These are phyloP conservation scores for Boletus reticuloceps DNA, from an alignment of 768 basidiomycete genomes.

Conservation along the genomic window DNA sequence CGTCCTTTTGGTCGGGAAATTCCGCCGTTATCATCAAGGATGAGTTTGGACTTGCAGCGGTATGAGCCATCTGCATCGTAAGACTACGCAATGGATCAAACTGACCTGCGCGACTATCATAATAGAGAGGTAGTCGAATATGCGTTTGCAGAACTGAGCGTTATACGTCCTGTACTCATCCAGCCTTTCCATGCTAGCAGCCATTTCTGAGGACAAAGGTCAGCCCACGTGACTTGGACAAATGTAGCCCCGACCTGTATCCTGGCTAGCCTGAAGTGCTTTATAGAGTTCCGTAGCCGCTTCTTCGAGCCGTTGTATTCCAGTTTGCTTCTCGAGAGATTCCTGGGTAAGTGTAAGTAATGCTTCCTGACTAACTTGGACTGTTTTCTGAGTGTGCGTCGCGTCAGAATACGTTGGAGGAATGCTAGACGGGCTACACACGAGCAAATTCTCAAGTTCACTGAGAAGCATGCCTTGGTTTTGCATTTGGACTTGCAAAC, in stretches of 20 bases:
- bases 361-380: constrained; percentile 82
- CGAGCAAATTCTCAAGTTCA: constrained; percentile 87
- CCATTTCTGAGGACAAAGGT: constrained; percentile 66
- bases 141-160: constrained; percentile 87
- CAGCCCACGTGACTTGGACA: neutral
- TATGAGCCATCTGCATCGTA: constrained; percentile 4
- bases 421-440: constrained; percentile 30
- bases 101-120: constrained; percentile 88
- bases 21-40: constrained; percentile 64
- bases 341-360: constrained; percentile 82
- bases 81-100: neutral
- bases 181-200: constrained; percentile 92
- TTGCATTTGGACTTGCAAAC: constrained; percentile 95
- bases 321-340: constrained; percentile 75
- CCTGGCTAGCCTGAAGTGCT: constrained; percentile 84
- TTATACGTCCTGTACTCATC: constrained; percentile 91
- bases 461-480: constrained; percentile 84
- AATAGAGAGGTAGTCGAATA: constrained; percentile 86
- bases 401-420: neutral
- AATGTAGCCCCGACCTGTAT: constrained; percentile 57
- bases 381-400: constrained; percentile 66
- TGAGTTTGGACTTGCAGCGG: constrained; percentile 55
- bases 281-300: constrained; percentile 92
- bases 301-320: constrained; percentile 76
- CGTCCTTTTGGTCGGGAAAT: constrained; percentile 43